Conservation (phyloP, 2,329 filamentous ascomycete species). For the Didymella pinodella region DNA sequence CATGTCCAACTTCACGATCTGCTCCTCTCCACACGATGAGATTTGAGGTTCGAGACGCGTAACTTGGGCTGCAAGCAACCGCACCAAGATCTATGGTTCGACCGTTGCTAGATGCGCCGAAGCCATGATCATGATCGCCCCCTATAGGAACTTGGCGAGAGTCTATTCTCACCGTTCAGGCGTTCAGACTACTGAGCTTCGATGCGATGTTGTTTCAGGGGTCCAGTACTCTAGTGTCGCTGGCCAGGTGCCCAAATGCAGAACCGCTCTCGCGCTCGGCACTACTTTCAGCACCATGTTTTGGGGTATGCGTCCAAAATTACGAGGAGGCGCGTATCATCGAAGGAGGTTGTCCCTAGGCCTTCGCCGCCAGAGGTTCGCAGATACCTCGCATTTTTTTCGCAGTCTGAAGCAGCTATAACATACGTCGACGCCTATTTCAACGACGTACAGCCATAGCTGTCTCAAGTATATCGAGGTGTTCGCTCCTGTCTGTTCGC, state of each 20-base stretch:
- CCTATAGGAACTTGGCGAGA: conserved; percentile 1
- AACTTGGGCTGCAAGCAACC: conserved; percentile 13
- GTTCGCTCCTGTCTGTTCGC: conserved; percentile 20
- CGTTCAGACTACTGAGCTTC: conserved; percentile 8
- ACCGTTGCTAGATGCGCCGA: conserved; percentile 11
- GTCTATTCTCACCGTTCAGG: conserved; percentile 17
- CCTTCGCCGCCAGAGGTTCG: conserved; percentile 8
- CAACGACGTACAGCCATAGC: conserved; percentile 27
- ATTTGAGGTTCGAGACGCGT: conserved; percentile 10
- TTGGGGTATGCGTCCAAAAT: conserved; percentile 3
- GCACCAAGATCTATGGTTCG: conserved; percentile 10
- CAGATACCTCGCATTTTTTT: conserved; percentile 2
- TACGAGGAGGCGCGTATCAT: conserved; percentile 13
- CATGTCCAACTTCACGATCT: conserved; percentile 15
- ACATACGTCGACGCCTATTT: conserved; percentile 20
- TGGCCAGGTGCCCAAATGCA: conserved; percentile 7
- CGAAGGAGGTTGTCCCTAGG: conserved; percentile 1
- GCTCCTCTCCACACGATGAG: conserved; percentile 11
- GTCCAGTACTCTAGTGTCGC: neutral
- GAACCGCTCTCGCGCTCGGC: conserved; percentile 4
- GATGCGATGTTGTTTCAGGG: conserved; percentile 10
- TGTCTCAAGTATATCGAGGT: conserved; percentile 35
- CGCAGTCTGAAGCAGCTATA: conserved; percentile 23
- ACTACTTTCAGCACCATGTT: conserved; percentile 11
- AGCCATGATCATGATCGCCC: conserved; percentile 9